Conservation (phyloP, 345 rosid genomes). For the Eutrema japonicum region DNA sequence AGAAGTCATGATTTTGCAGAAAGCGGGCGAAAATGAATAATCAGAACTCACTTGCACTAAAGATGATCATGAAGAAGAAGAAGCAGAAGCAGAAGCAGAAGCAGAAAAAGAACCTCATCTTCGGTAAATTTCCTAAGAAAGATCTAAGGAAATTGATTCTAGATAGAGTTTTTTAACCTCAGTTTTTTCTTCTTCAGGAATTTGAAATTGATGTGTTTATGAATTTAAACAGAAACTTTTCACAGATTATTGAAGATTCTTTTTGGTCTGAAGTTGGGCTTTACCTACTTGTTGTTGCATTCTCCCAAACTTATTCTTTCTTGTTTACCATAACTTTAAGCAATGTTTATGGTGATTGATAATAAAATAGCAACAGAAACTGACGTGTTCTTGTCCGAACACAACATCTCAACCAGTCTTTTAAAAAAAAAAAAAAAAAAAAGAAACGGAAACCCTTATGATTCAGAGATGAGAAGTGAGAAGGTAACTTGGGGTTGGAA, state of each 20-base stretch:
- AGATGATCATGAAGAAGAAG: slow-evolving; percentile 50
- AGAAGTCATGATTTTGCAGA: slow-evolving; percentile 9
- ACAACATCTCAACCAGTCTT: slow-evolving; percentile 55
- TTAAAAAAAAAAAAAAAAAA: no score
- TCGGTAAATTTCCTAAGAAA: slow-evolving; percentile 5
- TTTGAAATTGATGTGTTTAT: slow-evolving; percentile 19
- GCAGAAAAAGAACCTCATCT: slow-evolving; percentile 53
- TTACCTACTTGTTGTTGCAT: slow-evolving; percentile 66
- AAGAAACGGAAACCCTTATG: slow-evolving; percentile 36
- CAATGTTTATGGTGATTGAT: slow-evolving; percentile 52
- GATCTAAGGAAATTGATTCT: not conserved
- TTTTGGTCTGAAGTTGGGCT: slow-evolving; percentile 34
- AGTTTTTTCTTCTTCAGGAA: slow-evolving; percentile 21
- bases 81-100: slow-evolving; percentile 43
- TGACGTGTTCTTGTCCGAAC: slow-evolving; percentile 46
- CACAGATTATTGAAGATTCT: slow-evolving; percentile 12
- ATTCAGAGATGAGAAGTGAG: slow-evolving; percentile 27
- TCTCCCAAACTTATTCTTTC: slow-evolving; percentile 37
- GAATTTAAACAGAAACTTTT: slow-evolving; percentile 35
- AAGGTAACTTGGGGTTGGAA: slow-evolving; percentile 40
- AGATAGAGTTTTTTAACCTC: not conserved
- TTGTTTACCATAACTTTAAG: slow-evolving; percentile 65
- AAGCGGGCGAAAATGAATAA: not conserved
- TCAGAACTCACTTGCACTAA: slow-evolving; percentile 50
- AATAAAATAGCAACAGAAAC: slow-evolving; percentile 38